Base-by-base conservation (phyloP, 768 basidiomycete species). In the Hericium rajendrae region DNA sequence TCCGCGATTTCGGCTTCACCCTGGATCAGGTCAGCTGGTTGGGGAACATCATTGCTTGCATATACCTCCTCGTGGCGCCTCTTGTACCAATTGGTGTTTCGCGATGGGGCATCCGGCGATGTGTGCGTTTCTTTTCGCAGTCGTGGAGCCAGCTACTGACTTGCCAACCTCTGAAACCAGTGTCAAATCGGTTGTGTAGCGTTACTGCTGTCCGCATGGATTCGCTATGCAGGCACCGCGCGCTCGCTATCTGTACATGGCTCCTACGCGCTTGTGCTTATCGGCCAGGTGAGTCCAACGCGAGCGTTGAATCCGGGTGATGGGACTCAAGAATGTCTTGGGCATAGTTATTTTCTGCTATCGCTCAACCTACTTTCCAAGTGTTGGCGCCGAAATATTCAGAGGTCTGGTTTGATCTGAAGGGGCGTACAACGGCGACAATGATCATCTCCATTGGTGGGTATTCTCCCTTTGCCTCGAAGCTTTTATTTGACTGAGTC, bases 11-110 rank as follows among this genome's bases (percentile, higher is more conserved):
- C 62, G 71, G 74, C n/a, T 81, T 91, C 59, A 79, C 83, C 0
- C 70, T 91, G 18, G 74, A 83, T 68, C 71, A 86, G 68, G 84
- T 89, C 13, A 91, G 88, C 62, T 92, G 91, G 91, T 73, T 93
- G 2, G 83, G 85, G 10, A 92, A 88, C 63, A 74, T 86, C 54
- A 72, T 85, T 18, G 75, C 79, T 2, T 73, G 81, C 26, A 67
- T 84, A 0, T 91, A 82, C 60, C 73, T 92, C 15, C 85, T 85
- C 0, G 72, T 74, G 8, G 81, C 87, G 1, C 62, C 87, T 38
- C 61, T 80, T 16, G 71, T 86, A 13, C 90, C 91, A 0, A 64
- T 75, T 11, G 61, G 88, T 32, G 78, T 80, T 58, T 71, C 75
- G 16, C 76, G 76, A 59, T 84, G 78, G 60, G 87, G 88, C 3